Evolutionary conservation across 2,329 filamentous ascomycete species (phyloP).

Genomic region (Cytospora mali): DNA sequence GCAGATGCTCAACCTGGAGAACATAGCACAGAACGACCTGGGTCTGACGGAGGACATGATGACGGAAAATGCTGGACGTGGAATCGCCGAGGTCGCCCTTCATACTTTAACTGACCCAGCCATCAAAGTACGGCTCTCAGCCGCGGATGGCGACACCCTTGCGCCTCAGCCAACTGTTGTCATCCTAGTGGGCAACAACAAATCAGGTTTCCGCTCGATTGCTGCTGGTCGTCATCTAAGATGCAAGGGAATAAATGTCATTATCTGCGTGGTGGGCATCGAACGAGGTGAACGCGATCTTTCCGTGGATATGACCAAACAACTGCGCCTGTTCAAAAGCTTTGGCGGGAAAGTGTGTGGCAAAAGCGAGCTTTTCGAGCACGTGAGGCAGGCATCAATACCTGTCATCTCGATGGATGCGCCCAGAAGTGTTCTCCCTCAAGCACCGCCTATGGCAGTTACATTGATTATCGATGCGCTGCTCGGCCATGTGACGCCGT

Average conservation of each 20-base stretch:
- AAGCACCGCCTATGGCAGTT: slow-evolving; percentile 62
- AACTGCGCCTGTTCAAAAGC: slow-evolving; percentile 81
- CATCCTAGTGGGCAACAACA: slow-evolving; percentile 94
- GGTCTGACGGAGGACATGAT: slow-evolving; percentile 88
- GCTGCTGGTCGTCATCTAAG: slow-evolving; percentile 85
- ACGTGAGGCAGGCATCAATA: slow-evolving; percentile 52
- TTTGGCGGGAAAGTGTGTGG: slow-evolving; percentile 74
- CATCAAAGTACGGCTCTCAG: slow-evolving; percentile 56
- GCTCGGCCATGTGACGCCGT: slow-evolving; percentile 82
- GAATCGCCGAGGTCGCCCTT: slow-evolving; percentile 82
- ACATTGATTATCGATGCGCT: slow-evolving; percentile 88
- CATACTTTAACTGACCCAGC: slow-evolving; percentile 66
- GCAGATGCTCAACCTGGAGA: slow-evolving; percentile 91
- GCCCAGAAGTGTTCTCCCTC: slow-evolving; percentile 40
- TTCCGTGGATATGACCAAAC: slow-evolving; percentile 76
- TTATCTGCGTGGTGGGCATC: slow-evolving; percentile 82
- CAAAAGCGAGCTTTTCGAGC: slow-evolving; percentile 64
- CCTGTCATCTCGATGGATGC: slow-evolving; percentile 42
- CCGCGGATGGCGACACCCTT: slow-evolving; percentile 35
- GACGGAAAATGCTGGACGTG: slow-evolving; percentile 86
- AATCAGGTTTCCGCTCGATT: slow-evolving; percentile 80
- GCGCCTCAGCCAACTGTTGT: slow-evolving; percentile 53
- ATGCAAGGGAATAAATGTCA: slow-evolving; percentile 78
- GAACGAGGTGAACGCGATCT: slow-evolving; percentile 80
- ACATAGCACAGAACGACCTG: slow-evolving; percentile 84